These are phyloP conservation scores for Perkinsus olseni DNA, from an alignment of 169 alveolate species.

Conservation along the genomic window DNA sequence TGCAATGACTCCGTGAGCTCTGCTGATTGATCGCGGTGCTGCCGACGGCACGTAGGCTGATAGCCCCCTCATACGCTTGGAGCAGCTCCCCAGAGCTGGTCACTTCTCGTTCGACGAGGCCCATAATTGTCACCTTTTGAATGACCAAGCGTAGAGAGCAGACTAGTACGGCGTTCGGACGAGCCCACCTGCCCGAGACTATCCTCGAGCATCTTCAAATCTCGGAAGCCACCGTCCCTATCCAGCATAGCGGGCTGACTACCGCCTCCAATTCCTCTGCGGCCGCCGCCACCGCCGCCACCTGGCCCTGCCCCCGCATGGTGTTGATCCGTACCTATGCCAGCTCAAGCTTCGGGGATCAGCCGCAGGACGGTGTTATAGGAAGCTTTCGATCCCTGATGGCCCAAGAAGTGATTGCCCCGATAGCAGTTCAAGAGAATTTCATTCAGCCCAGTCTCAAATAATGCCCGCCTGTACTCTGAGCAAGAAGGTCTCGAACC, in stretches of 20 bases:
- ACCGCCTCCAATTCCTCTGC: background rate
- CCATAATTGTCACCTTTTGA: background rate
- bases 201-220: background rate
- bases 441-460: no score
- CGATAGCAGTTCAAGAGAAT: no score
- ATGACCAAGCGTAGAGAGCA: background rate
- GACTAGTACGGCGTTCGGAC: background rate
- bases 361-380: background rate
- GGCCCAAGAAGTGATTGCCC: no score
- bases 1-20: constrained; percentile 8
- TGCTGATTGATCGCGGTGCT: background rate
- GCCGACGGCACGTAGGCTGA: constrained; percentile 1
- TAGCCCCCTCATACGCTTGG: background rate
- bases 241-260: background rate
- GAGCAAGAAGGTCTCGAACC: constrained; percentile 24
- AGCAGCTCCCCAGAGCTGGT: background rate
- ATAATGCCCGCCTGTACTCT: background rate
- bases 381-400: no score
- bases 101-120: background rate
- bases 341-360: background rate
- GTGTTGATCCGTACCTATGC: background rate
- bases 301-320: background rate
- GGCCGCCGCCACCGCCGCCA: background rate
- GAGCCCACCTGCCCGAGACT: background rate
- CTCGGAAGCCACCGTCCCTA: background rate